Conservation (phyloP, 768 basidiomycete species). For the Pulveroboletus sp. region DNA sequence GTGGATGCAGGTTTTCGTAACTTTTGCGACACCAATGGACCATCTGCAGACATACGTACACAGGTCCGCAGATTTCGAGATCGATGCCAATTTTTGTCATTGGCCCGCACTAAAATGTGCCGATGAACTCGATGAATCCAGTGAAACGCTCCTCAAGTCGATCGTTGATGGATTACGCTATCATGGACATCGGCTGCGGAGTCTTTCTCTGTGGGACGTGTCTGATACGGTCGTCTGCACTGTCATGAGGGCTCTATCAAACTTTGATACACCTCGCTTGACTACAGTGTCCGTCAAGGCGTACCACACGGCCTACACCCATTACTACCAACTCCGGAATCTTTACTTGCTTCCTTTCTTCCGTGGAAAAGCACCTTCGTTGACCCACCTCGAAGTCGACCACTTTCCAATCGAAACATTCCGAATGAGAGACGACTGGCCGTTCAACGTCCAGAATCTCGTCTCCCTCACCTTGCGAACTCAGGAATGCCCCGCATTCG, state of each 20-base stretch:
- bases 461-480: slow-evolving; percentile 13
- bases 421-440: background rate
- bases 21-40: slow-evolving; percentile 6
- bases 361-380: slow-evolving; percentile 1
- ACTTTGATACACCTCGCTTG: slow-evolving; percentile 3
- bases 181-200: slow-evolving; percentile 6
- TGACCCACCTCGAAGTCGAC: slow-evolving; percentile 13
- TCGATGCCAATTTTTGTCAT: slow-evolving; percentile 12
- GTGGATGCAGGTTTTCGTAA: slow-evolving; percentile 16
- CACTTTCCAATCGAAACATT: slow-evolving; percentile 16
- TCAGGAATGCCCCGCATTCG: slow-evolving; percentile 4
- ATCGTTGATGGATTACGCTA: background rate
- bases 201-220: slow-evolving; percentile 12
- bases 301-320: background rate
- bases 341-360: slow-evolving; percentile 12
- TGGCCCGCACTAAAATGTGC: slow-evolving; percentile 1
- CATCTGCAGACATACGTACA: slow-evolving; percentile 4
- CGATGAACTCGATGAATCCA: background rate
- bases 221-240: slow-evolving; percentile 12
- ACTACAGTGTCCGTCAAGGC: slow-evolving; percentile 13
- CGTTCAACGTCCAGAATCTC: slow-evolving; percentile 8
- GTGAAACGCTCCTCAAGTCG: slow-evolving; percentile 2
- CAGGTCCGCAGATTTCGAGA: slow-evolving; percentile 9
- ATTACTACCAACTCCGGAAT: slow-evolving; percentile 8
- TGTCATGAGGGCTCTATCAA: slow-evolving; percentile 1